phyloP scores from a whole-genome alignment of 2,329 filamentous ascomycete species.

The Fusarium sp. region DNA sequence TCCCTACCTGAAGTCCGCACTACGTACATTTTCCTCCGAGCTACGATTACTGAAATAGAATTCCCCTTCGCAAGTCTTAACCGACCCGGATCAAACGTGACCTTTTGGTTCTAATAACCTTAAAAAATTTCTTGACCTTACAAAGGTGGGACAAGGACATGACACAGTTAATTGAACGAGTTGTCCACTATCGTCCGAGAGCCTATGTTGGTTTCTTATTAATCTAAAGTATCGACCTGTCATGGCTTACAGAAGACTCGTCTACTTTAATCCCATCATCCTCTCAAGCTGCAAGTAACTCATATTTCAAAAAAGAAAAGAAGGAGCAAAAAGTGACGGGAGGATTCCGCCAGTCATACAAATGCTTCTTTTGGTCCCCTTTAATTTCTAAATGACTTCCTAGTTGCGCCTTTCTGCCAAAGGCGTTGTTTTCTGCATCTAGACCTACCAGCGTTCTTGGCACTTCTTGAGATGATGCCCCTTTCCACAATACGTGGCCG shows the following conservation, averaged over 20 bases:
- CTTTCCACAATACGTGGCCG: neutral
- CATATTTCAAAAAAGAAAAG: neutral
- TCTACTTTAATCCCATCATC: neutral
- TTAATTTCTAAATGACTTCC: neutral
- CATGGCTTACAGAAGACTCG: neutral
- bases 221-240: neutral
- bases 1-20: constrained; percentile 8
- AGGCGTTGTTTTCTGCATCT: neutral
- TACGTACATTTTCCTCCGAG: constrained; percentile 5
- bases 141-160: neutral
- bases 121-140: neutral
- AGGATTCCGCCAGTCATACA: neutral
- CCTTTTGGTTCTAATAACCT: neutral
- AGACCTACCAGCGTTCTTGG: neutral
- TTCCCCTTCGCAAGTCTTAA: neutral
- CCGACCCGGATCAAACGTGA: neutral
- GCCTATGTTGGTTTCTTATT: neutral
- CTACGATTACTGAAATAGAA: constrained; percentile 36
- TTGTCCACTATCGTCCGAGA: neutral
- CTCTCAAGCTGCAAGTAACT: neutral
- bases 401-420: neutral
- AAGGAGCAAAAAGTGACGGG: neutral
- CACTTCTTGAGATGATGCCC: neutral
- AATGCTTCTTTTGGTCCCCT: neutral
- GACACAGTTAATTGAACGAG: neutral